Conservation (phyloP, 2,329 filamentous ascomycete genomes). For the Teratosphaeria viscida region DNA sequence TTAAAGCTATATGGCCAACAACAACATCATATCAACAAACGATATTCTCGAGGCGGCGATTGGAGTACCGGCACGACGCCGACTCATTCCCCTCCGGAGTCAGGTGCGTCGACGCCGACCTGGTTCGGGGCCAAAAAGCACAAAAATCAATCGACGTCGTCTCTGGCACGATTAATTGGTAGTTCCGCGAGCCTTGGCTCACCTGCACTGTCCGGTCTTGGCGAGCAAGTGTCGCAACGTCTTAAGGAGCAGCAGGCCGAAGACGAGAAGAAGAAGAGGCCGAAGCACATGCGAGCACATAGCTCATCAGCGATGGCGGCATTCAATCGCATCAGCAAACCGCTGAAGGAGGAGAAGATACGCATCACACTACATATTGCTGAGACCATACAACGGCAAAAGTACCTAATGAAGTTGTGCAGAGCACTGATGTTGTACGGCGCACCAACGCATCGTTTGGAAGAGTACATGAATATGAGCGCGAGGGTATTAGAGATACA, state of each 20-base stretch:
- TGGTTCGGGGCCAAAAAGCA: conserved; percentile 28
- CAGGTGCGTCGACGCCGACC: conserved; percentile 33
- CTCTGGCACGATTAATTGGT: conserved; percentile 35
- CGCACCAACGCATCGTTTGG: conserved; percentile 79
- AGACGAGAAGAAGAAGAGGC: conserved; percentile 26
- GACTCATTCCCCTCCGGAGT: conserved; percentile 31
- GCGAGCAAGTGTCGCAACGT: conserved; percentile 32
- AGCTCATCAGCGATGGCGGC: conserved; percentile 25
- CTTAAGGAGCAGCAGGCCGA: conserved; percentile 29
- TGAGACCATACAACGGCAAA: conserved; percentile 65
- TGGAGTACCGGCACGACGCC: conserved; percentile 22
- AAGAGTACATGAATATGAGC: conserved; percentile 87
- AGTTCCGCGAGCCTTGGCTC: conserved; percentile 34
- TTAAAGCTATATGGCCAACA: conserved; percentile 54
- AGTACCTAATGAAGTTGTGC: conserved; percentile 76
- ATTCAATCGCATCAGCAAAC: conserved; percentile 23
- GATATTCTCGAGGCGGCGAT: conserved; percentile 16
- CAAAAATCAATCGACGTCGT: conserved; percentile 28
- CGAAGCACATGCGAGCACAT: conserved; percentile 11
- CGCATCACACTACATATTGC: conserved; percentile 52
- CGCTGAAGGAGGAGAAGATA: conserved; percentile 40
- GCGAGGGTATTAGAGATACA: conserved; percentile 82
- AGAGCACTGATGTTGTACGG: conserved; percentile 81
- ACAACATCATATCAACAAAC: conserved; percentile 11
- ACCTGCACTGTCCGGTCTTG: conserved; percentile 30